A percentile compares a stretch with the other conserved stretches of the same genome.
phyloP scores from a whole-genome alignment of 192 early-diverging fungal species.

The Umbelopsis vinacea region DNA sequence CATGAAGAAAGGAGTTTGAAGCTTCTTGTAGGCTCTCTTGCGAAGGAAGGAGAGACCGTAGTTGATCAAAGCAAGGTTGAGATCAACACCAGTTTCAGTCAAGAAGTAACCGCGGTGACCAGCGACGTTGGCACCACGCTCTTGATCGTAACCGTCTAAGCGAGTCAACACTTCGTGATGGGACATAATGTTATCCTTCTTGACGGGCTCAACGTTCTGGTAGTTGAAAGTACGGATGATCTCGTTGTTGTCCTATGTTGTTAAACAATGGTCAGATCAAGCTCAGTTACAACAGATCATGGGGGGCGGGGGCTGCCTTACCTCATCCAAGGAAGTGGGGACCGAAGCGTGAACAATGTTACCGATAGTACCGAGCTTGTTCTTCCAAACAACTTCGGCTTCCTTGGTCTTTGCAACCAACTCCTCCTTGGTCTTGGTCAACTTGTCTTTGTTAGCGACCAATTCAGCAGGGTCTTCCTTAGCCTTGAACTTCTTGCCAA shows the following conservation, averaged over 20 bases:
- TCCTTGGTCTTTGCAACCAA: conserved; percentile 76
- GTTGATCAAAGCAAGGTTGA: conserved; percentile 95
- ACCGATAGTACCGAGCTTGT: conserved; percentile 75
- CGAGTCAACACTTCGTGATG: conserved; percentile 96
- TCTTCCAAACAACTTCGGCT: conserved; percentile 67
- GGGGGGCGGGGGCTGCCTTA: conserved; percentile 1
- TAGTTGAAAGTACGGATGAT: conserved; percentile 64
- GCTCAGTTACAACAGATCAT: not conserved
- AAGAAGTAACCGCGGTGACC: conserved; percentile 99
- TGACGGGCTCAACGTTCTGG: conserved; percentile 60
- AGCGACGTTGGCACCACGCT: conserved; percentile 92
- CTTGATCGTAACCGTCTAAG: conserved; percentile 87
- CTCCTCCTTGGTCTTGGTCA: conserved; percentile 72
- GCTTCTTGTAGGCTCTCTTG: conserved; percentile 83
- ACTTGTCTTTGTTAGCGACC: conserved; percentile 73
- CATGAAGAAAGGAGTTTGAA: conserved; percentile 99
- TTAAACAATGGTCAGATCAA: conserved; percentile 4
- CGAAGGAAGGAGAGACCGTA: conserved; percentile 94
- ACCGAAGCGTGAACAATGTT: conserved; percentile 96
- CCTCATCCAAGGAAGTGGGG: conserved; percentile 84
- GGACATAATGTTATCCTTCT: conserved; percentile 66
- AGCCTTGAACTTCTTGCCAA: conserved; percentile 87
- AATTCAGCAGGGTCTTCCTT: conserved; percentile 84
- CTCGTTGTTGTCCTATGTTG: conserved; percentile 67
- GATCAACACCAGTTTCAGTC: conserved; percentile 91